Conservation (phyloP, 345 rosid species). For the Clausena lansium region DNA sequence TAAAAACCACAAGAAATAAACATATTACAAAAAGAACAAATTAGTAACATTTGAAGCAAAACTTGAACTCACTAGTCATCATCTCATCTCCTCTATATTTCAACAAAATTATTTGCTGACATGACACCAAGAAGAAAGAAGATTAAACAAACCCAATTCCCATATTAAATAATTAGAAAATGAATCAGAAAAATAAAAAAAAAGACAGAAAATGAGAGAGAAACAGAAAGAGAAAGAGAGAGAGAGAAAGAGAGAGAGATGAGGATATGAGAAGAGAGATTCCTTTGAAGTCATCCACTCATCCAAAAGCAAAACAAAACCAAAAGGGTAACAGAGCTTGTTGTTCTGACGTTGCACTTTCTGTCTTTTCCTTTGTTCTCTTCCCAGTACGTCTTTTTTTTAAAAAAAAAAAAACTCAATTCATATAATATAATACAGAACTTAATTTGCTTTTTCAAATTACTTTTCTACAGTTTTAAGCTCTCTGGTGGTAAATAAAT, state of each 20-base stretch:
- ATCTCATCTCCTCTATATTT: background rate
- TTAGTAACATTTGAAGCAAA: background rate
- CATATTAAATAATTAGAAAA: background rate
- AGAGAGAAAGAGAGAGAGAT: constrained; percentile 25
- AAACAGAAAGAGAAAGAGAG: constrained; percentile 23
- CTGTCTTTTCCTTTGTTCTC: constrained; percentile 50
- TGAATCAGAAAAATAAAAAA: background rate
- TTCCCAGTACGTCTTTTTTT: constrained; percentile 15
- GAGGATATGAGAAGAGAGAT: constrained; percentile 25
- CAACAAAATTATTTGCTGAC: constrained; percentile 5
- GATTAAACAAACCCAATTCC: background rate
- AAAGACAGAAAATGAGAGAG: constrained; percentile 14
- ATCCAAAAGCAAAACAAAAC: constrained; percentile 32
- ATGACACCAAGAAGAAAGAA: no score
- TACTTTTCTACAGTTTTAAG: background rate
- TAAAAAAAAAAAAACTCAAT: background rate
- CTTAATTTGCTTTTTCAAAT: constrained; percentile 8
- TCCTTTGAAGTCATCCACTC: constrained; percentile 32
- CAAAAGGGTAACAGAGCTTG: constrained; percentile 22
- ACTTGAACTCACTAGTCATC: constrained; percentile 15
- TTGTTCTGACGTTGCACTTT: constrained; percentile 44
- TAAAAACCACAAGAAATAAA: background rate
- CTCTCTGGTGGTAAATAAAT: background rate
- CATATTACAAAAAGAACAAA: background rate
- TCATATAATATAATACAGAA: background rate